Percentiles rank a stretch among this genome's conserved stretches.
Conservation (phyloP, 371 early-diverging fungal species). For the Mycotypha africana region DNA sequence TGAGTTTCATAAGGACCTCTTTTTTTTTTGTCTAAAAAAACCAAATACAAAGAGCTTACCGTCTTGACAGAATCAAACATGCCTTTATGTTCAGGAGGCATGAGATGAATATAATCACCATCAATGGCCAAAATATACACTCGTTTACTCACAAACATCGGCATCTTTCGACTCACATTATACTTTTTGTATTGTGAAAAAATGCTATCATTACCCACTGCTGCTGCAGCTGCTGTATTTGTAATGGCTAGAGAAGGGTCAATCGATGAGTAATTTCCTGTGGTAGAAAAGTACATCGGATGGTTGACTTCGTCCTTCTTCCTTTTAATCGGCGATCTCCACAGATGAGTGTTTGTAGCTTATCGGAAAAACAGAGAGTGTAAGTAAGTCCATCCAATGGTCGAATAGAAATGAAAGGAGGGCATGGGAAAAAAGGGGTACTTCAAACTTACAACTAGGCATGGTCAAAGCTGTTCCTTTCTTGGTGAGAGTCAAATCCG, state of each 20-base stretch:
- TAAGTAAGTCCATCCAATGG: no score
- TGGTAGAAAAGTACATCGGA: conserved; percentile 32
- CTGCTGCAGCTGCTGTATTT: conserved; percentile 16
- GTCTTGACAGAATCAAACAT: conserved; percentile 82
- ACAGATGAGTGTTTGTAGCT: conserved; percentile 38
- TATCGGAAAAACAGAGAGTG: not conserved
- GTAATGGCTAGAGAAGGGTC: conserved; percentile 13
- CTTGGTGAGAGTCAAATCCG: conserved; percentile 73
- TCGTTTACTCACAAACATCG: conserved; percentile 77
- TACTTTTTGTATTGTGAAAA: conserved; percentile 53
- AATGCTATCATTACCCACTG: conserved; percentile 27
- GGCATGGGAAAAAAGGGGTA: not conserved
- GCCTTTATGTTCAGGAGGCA: conserved; percentile 79
- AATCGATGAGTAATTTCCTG: no score
- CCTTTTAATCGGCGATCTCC: conserved; percentile 45
- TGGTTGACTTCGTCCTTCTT: conserved; percentile 38
- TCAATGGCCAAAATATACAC: conserved; percentile 90
- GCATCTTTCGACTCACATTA: conserved; percentile 71
- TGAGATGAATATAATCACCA: conserved; percentile 88
- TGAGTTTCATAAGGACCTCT: not conserved
- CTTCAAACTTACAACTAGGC: conserved; percentile 48
- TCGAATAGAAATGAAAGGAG: no score
- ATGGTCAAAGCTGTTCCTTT: conserved; percentile 46
- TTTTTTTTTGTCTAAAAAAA: not conserved
- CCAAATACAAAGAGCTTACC: conserved; percentile 28